Evolutionary conservation across 2,329 filamentous ascomycete genomes (phyloP).

Genomic region (Fusarium veterinarium): DNA sequence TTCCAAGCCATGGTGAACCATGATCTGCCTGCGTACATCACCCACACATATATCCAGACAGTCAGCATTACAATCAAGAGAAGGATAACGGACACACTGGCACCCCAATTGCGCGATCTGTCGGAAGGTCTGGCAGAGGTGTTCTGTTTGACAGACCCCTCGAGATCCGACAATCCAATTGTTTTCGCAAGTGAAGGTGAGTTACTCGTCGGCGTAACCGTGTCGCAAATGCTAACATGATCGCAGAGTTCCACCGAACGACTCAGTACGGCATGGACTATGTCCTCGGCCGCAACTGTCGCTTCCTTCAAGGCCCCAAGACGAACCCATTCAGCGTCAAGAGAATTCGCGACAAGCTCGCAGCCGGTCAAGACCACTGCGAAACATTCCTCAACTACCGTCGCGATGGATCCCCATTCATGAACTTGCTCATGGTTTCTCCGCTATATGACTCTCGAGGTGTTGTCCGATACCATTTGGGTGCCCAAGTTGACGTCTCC

Average conservation of each 20-base stretch:
- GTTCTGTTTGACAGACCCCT: constrained; percentile 81
- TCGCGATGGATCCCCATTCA: constrained; percentile 80
- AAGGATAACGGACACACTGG: constrained; percentile 74
- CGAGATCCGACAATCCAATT: constrained; percentile 78
- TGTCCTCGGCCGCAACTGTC: constrained; percentile 79
- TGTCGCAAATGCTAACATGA: background rate
- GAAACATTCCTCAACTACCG: constrained; percentile 83
- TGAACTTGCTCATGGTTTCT: constrained; percentile 81
- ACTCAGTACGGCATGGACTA: constrained; percentile 81
- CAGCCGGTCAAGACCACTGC: constrained; percentile 74
- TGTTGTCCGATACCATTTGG: constrained; percentile 74
- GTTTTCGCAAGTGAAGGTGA: constrained; percentile 80
- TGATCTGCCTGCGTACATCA: constrained; percentile 78
- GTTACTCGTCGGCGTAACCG: background rate
- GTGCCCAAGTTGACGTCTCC: constrained; percentile 78
- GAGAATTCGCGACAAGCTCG: constrained; percentile 70
- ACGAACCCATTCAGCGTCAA: constrained; percentile 72
- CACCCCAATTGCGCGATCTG: constrained; percentile 72
- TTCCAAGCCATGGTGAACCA: constrained; percentile 74
- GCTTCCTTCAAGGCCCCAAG: constrained; percentile 80
- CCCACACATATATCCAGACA: constrained; percentile 74
- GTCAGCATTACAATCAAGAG: constrained; percentile 77
- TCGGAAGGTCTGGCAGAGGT: constrained; percentile 81
- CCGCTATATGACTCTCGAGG: constrained; percentile 77
- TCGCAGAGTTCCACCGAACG: constrained; percentile 75